phyloP scores from a whole-genome alignment of 352 stramenopile species.

The Phytophthora niederhauseri region DNA sequence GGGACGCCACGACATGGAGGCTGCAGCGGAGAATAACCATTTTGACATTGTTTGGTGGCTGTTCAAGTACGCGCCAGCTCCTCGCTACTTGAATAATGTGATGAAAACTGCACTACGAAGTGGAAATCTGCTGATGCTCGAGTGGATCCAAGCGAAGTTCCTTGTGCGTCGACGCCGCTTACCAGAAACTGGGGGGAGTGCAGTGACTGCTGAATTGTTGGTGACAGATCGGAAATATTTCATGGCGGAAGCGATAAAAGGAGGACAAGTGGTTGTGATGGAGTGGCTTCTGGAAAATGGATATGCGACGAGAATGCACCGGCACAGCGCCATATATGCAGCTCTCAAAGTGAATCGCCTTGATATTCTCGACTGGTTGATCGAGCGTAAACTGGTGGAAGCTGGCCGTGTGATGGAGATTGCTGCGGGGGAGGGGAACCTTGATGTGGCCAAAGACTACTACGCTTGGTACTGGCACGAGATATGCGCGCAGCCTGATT shows the following conservation, averaged over 20 bases:
- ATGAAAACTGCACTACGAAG: background rate
- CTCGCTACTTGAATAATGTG: background rate
- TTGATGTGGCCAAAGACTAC: background rate
- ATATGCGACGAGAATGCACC: background rate
- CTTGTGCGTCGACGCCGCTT: too few species aligned
- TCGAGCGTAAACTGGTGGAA: background rate
- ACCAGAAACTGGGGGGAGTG: too few species aligned
- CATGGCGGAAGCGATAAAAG: background rate
- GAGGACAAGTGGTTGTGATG: background rate
- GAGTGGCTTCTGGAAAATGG: conserved; percentile 1
- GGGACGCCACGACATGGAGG: background rate
- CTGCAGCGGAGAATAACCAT: background rate
- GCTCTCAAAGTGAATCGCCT: background rate
- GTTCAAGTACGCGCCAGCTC: background rate
- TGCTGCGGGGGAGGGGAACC: background rate
- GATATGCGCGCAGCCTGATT: background rate
- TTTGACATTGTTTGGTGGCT: background rate
- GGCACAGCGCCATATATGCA: background rate
- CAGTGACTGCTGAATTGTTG: background rate
- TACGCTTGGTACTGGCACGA: background rate
- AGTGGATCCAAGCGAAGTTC: background rate
- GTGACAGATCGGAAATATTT: background rate
- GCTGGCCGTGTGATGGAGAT: background rate
- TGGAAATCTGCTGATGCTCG: background rate
- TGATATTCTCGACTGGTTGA: background rate